Evolutionary conservation across 2,329 filamentous ascomycete genomes (phyloP), one percentile per base, ranked within the genome.

Genomic region (Periconia sp.): DNA sequence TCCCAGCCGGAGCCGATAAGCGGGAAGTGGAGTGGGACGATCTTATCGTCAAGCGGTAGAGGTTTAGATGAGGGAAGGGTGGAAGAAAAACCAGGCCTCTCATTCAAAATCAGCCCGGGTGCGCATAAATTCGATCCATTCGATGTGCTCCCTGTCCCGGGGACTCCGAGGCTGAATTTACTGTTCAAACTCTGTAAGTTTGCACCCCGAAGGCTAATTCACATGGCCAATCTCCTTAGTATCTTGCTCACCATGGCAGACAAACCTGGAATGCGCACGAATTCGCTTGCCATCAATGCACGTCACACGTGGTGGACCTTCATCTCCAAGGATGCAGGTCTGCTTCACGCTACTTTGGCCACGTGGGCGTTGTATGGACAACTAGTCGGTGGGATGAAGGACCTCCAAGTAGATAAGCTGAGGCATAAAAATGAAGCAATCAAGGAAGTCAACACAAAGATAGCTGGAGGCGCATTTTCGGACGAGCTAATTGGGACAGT

Each of bases 291-390:
- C 4, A 46, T 56, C 28, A 59, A 63, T 34, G 46, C 56, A 11
- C 41, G 44, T 5, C 42, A 50, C 22, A 57, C 57, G 4, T 64
- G 59, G 60, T 56, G 47, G 48, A 32, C 46, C 3, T 57, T 63
- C 39, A 50, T 61, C 17, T 46, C 50, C 1, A 40, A 46, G n/a
- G 59, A 63, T 24, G 50, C 55, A 1, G 56, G 56, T 7, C 23
- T 65, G 5, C 31, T 62, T 6, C 61, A 65, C 32, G 57, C 56
- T 1, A 61, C 59, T 2, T 33, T 65, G 11, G 59, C 61, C n/a
- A 61, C 56, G 10, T 61, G 59, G 57, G 61, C 59, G 16, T 36
- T 65, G 8, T 61, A 63, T 24, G 56, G 56, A 9, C 45, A 56
- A 22, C 42, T 65, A 5, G 48, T 49, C 5, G 40, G 40, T 19